These are phyloP conservation scores for Sugiyamaella neomexicana DNA, from an alignment of 1,139 yeast genomes.

Conservation along the genomic window DNA sequence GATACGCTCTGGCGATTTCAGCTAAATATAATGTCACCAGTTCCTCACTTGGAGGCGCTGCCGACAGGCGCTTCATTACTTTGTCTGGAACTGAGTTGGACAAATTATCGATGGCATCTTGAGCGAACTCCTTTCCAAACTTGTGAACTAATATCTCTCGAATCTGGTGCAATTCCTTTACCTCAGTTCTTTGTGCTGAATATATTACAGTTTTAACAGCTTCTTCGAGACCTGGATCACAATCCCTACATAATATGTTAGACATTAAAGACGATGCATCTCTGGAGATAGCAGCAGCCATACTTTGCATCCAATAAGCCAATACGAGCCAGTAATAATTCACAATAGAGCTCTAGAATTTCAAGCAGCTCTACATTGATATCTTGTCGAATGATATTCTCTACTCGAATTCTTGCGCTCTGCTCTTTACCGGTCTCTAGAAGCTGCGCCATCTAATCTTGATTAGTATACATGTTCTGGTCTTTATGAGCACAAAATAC, in stretches of 20 bases:
- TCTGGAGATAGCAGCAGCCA: conserved; percentile 1
- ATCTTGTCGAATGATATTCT: conserved; percentile 82
- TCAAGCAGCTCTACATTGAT: conserved; percentile 80
- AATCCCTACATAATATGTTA: conserved; percentile 37
- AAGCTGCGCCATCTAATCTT: conserved; percentile 65
- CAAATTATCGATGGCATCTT: conserved; percentile 60
- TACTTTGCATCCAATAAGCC: conserved; percentile 49
- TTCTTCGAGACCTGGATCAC: conserved; percentile 69
- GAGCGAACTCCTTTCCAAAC: conserved; percentile 67
- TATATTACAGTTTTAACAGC: conserved; percentile 72
- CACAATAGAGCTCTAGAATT: conserved; percentile 79
- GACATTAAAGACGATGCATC: not conserved
- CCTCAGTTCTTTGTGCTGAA: conserved; percentile 70
- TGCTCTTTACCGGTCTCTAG: conserved; percentile 71
- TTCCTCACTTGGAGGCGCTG: conserved; percentile 65
- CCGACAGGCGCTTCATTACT: conserved; percentile 60
- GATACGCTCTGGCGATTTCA: conserved; percentile 81
- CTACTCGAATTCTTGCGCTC: conserved; percentile 82
- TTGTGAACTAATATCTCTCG: conserved; percentile 62
- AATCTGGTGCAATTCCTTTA: conserved; percentile 65
- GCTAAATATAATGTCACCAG: conserved; percentile 69
- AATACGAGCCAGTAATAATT: conserved; percentile 73
- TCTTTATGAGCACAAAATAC: conserved; percentile 17
- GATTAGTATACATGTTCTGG: not conserved
- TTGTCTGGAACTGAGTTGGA: conserved; percentile 61